Percentiles rank a stretch among this genome's conserved stretches.
These are phyloP conservation scores for Saitoella complicata DNA, from an alignment of 805 yeast genomes.

Conservation along the genomic window DNA sequence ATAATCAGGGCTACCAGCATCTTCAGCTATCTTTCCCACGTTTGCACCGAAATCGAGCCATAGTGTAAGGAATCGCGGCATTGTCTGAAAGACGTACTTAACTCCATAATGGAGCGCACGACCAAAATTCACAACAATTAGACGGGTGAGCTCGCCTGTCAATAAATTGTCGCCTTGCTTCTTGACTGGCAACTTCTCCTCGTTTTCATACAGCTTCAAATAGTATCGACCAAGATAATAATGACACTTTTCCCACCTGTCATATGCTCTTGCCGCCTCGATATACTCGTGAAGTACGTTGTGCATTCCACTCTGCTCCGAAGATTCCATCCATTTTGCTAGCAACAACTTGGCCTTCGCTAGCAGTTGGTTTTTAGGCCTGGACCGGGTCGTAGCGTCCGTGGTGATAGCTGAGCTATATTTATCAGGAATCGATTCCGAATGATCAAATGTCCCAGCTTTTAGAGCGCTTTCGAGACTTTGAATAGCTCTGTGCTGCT, in stretches of 20 bases:
- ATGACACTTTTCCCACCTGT: slow-evolving; percentile 60
- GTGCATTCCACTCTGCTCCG: slow-evolving; percentile 66
- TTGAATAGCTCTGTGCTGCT: slow-evolving; percentile 59
- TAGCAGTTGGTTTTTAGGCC: background rate
- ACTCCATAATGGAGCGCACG: slow-evolving; percentile 41
- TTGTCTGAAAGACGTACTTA: slow-evolving; percentile 56
- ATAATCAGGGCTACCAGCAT: slow-evolving; percentile 14
- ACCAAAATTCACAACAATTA: background rate
- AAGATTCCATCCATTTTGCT: slow-evolving; percentile 75
- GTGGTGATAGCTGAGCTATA: too few species aligned
- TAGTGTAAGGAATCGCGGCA: slow-evolving; percentile 66
- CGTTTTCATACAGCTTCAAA: slow-evolving; percentile 60
- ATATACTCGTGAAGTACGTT: slow-evolving; percentile 56
- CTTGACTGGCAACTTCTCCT: slow-evolving; percentile 24
- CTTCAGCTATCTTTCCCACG: background rate
- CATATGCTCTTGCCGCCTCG: slow-evolving; percentile 37
- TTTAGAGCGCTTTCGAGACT: too few species aligned
- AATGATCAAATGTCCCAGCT: too few species aligned
- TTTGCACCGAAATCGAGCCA: slow-evolving; percentile 59
- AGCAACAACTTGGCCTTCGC: slow-evolving; percentile 47
- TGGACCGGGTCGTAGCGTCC: background rate
- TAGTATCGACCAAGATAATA: slow-evolving; percentile 67
- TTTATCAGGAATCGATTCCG: too few species aligned
- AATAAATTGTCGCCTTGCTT: slow-evolving; percentile 13
- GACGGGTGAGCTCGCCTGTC: slow-evolving; percentile 5